Base-by-base conservation (phyloP, 495 filamentous ascomycete species). In the Penicillium waksmanii region DNA sequence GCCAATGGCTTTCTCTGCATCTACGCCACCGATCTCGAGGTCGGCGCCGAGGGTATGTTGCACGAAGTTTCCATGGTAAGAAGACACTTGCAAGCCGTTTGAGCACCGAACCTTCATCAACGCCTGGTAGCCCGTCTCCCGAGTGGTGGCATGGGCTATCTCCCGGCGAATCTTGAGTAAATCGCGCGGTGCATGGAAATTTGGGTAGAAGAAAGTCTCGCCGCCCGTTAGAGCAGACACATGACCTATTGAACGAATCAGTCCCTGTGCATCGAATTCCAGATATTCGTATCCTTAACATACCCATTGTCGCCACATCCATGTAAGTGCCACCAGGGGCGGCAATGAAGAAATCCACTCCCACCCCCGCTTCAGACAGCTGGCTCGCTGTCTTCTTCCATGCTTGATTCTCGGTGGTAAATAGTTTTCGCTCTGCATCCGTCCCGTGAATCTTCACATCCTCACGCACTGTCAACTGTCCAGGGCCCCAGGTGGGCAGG, bases 101-200 rank as follows among this genome's bases (percentile, higher is more conserved):
- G 92, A 96, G 75, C 95, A 99, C 46, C 95, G 89, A 53, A 98
- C 95, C 80, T 99, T 99, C 92, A 99, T 95, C 64, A 98, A 82
- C 8, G 93, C 92, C 76, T 97, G 94, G 69, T 94, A 99, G 27
- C 95, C 95, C 17, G 94, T 96, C 70, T 97, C 93, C 58, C 95
- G 82, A 2, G 86, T 92, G n/a, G 96, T 85, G 7, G 90, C 87
- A 67, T 97, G 95, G 55, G 86, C 83, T 62, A 99, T 83, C 73
- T 99, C 95, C 42, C 89, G 82, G 3, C 85, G 87, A n/a, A 98
- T 79, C 75, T 93, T 95, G 56, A 88, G 78, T 34, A 86, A 84
- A 70, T 99, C 95, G 13, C 95, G 85, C 5, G 89, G 90, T 12
- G 87, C 85, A 56, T 96, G 86, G 79, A 96, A 99, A 67, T 96